Base-by-base conservation (phyloP, 2,329 filamentous ascomycete genomes). In the Colletotrichum euphorbiae region DNA sequence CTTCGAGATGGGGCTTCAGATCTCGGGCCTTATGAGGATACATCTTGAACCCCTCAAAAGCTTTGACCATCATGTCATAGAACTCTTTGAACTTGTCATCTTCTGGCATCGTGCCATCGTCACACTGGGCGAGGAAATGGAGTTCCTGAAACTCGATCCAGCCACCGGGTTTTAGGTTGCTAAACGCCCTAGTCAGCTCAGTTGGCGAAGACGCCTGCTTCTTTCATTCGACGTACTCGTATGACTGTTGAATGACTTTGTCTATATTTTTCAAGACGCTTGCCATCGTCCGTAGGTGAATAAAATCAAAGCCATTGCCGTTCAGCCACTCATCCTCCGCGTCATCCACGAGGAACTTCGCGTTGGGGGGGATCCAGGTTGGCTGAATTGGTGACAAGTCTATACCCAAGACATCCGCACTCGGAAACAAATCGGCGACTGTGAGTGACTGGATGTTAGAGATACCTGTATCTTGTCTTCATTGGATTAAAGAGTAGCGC, bases 311-410 rank as follows among this genome's bases (percentile, higher is more conserved):
- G 60, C 84, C 79, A 4, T 80, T 76, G 56, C 85, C 86, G 28
- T 80, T 78, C 4, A 78, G 70, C 89, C 89, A 91, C 8, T 86
- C 81, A 52, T 85, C 81, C 70, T 90, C 87, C 57, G 84, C 83
- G 73, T 91, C 88, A 72, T 91, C 89, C 9, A 91, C 82, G 66
- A 89, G 80, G 77, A 90, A 90, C 7, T 80, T 81, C n/a, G 87
- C 81, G 73, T 90, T 90, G 11, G 85, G 82, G 15, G 88, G 89
- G 12, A 90, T 81, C 76, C 79, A 81, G 40, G 75, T 76, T 2
- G 81, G 80, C 70, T 85, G 82, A 19, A 84, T 84, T 2, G 83
- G 81, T 3, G 81, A 82, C 17, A 84, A 70, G 58, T 84, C 81
- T 28, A 78, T 80, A 50, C 81, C 81, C 15, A 80, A 68, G 2